phyloP scores from a whole-genome alignment of 2,329 filamentous ascomycete species.

The Aspergillus tanneri region DNA sequence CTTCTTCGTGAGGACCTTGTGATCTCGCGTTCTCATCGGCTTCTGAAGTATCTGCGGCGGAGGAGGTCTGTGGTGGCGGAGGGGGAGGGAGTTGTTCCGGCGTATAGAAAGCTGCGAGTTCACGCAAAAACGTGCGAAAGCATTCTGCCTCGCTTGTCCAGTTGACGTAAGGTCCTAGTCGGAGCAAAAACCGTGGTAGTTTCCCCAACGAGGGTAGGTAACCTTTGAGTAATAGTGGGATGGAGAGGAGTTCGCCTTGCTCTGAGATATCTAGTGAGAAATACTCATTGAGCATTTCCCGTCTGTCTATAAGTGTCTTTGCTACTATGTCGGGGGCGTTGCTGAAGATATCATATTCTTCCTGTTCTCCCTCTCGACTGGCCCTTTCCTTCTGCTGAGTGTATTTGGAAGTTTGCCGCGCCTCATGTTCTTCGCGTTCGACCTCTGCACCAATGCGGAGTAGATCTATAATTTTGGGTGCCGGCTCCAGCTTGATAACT shows the following conservation, averaged over 20 bases:
- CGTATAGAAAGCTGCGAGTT: slow-evolving; percentile 86
- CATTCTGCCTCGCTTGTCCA: slow-evolving; percentile 84
- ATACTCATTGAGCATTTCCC: slow-evolving; percentile 89
- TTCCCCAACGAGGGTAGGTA: slow-evolving; percentile 86
- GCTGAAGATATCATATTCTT: slow-evolving; percentile 60
- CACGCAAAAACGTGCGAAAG: slow-evolving; percentile 79
- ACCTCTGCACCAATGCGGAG: slow-evolving; percentile 70
- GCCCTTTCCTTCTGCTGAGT: slow-evolving; percentile 5
- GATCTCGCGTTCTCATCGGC: slow-evolving; percentile 10
- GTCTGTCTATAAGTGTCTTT: slow-evolving; percentile 67
- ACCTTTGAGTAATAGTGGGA: slow-evolving; percentile 83
- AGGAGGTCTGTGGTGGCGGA: neutral
- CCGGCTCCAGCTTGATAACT: slow-evolving; percentile 72
- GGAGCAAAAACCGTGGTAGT: slow-evolving; percentile 81
- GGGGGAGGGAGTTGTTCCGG: slow-evolving; percentile 73
- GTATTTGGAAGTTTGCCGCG: neutral
- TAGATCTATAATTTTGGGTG: slow-evolving; percentile 68
- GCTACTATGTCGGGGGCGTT: slow-evolving; percentile 66
- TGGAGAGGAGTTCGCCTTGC: slow-evolving; percentile 70
- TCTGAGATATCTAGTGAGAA: slow-evolving; percentile 82
- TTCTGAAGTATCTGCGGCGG: slow-evolving; percentile 1
- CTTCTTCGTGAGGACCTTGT: slow-evolving; percentile 43
- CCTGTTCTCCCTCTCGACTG: slow-evolving; percentile 26
- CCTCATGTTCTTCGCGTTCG: slow-evolving; percentile 55
- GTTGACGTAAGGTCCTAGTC: slow-evolving; percentile 81